A percentile compares a stretch with the other conserved stretches of the same genome.
Evolutionary conservation across 2,329 filamentous ascomycete species (phyloP).

Genomic region (Ophiosphaerella herpotricha): DNA sequence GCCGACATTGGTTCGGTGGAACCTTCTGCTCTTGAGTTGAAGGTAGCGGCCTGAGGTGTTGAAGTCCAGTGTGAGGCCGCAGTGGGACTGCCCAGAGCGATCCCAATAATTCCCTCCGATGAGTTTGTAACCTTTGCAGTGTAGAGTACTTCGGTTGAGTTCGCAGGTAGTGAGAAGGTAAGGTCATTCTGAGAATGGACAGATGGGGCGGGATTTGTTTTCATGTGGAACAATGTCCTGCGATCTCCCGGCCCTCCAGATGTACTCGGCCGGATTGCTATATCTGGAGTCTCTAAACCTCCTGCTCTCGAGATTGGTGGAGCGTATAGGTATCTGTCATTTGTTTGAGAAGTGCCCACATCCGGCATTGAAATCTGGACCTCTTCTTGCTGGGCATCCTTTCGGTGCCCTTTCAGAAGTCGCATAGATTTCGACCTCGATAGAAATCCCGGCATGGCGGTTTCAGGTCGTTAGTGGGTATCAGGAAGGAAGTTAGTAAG

Average conservation of each 20-base stretch:
- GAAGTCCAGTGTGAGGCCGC: slow-evolving; percentile 35
- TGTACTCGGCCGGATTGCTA: slow-evolving; percentile 40
- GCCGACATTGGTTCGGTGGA: slow-evolving; percentile 15
- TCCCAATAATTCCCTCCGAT: slow-evolving; percentile 41
- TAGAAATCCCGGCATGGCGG: slow-evolving; percentile 45
- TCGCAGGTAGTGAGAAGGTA: slow-evolving; percentile 32
- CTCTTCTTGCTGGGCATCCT: slow-evolving; percentile 36
- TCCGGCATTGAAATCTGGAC: slow-evolving; percentile 28
- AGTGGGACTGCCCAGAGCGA: slow-evolving; percentile 47
- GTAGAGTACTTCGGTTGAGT: slow-evolving; percentile 38
- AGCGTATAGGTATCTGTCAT: slow-evolving; percentile 40
- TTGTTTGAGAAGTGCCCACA: slow-evolving; percentile 25
- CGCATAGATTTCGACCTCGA: slow-evolving; percentile 45
- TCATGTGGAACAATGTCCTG: slow-evolving; percentile 42
- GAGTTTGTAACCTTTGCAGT: slow-evolving; percentile 34
- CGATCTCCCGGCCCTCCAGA: slow-evolving; percentile 41
- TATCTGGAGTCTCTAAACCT: slow-evolving; percentile 35
- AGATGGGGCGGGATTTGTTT: slow-evolving; percentile 34
- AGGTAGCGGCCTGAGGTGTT: slow-evolving; percentile 22
- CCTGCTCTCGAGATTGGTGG: slow-evolving; percentile 29
- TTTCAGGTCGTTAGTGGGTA: slow-evolving; percentile 44
- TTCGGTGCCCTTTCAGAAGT: slow-evolving; percentile 40
- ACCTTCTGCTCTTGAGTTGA: slow-evolving; percentile 6
- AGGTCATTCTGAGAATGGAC: slow-evolving; percentile 30
- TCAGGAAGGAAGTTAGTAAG: slow-evolving; percentile 30